Evolutionary conservation across 2,329 filamentous ascomycete genomes (phyloP).

Genomic region (Sporothrix euskadiensis): DNA sequence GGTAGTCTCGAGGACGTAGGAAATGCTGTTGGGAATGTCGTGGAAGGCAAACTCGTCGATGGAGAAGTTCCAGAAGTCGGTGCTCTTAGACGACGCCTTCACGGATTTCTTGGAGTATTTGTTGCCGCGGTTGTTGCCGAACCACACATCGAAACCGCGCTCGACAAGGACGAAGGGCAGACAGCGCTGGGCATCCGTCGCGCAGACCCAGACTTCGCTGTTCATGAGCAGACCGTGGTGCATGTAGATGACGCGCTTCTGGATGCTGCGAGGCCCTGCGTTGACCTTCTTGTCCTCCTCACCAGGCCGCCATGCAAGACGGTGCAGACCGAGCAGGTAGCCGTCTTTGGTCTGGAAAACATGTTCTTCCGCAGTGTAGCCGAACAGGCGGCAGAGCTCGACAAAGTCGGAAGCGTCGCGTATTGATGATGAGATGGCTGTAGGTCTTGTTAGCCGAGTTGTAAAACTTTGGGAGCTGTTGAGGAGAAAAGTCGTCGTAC

Average conservation of each 20-base stretch:
- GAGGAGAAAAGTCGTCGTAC: constrained; percentile 40
- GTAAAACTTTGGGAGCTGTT: constrained; percentile 32
- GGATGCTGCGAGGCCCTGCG: constrained; percentile 62
- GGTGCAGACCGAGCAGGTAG: constrained; percentile 86
- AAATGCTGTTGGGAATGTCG: constrained; percentile 93
- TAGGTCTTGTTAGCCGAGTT: constrained; percentile 44
- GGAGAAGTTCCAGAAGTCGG: constrained; percentile 93
- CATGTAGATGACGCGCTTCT: constrained; percentile 87
- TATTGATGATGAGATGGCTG: constrained; percentile 71
- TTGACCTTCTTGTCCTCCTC: constrained; percentile 82
- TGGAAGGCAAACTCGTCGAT: constrained; percentile 98
- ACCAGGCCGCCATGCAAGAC: constrained; percentile 77
- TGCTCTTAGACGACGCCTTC: constrained; percentile 69
- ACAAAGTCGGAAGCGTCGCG: constrained; percentile 88
- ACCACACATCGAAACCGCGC: constrained; percentile 92
- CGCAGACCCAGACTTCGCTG: constrained; percentile 95
- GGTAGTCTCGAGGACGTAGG: constrained; percentile 85
- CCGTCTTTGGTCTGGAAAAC: constrained; percentile 93
- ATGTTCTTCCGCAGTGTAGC: constrained; percentile 94
- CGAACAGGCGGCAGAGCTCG: constrained; percentile 87
- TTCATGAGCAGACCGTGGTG: constrained; percentile 98
- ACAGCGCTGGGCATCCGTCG: constrained; percentile 82
- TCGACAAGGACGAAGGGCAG: constrained; percentile 88
- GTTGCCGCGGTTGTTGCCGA: constrained; percentile 97
- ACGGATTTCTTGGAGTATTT: constrained; percentile 98